Evolutionary conservation across 2,329 filamentous ascomycete genomes (phyloP).

Genomic region (Fusarium illudens): DNA sequence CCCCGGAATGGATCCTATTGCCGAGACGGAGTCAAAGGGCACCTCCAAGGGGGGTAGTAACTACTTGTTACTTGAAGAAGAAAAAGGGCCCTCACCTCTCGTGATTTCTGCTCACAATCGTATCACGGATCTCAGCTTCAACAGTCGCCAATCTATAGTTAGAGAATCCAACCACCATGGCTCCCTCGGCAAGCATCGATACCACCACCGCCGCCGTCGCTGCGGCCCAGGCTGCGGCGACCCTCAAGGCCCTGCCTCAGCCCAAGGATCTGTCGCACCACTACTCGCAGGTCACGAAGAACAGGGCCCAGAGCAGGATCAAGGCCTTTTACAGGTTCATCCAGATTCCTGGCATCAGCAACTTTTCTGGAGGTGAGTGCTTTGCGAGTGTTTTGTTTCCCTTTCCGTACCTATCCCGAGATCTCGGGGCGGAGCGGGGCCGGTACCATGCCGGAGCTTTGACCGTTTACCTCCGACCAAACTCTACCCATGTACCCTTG

Average conservation of each 20-base stretch:
- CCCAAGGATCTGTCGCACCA: constrained; percentile 84
- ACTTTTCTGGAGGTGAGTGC: constrained; percentile 67
- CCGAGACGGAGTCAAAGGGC: constrained; percentile 9
- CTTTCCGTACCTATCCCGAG: neutral
- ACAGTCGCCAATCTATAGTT: neutral
- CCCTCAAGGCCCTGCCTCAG: constrained; percentile 27
- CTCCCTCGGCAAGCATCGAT: constrained; percentile 31
- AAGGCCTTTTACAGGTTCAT: constrained; percentile 92
- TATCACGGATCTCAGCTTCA: neutral
- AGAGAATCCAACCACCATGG: constrained; percentile 21
- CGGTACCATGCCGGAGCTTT: neutral
- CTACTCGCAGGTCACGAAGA: constrained; percentile 74
- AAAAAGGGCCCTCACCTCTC: constrained; percentile 5
- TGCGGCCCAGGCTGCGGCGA: constrained; percentile 10
- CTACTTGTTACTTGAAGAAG: constrained; percentile 32
- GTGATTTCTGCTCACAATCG: constrained; percentile 4
- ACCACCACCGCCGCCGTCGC: constrained; percentile 3
- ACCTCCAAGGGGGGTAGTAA: constrained; percentile 18
- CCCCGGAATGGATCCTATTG: no score
- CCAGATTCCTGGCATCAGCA: constrained; percentile 66
- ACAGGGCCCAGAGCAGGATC: constrained; percentile 70
- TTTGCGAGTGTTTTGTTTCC: neutral
- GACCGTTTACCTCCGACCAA: neutral
- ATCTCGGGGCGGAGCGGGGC: constrained; percentile 8
- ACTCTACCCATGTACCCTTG: neutral